Base-by-base conservation (phyloP, 2,329 filamentous ascomycete genomes). In the Aspergillus latus region DNA sequence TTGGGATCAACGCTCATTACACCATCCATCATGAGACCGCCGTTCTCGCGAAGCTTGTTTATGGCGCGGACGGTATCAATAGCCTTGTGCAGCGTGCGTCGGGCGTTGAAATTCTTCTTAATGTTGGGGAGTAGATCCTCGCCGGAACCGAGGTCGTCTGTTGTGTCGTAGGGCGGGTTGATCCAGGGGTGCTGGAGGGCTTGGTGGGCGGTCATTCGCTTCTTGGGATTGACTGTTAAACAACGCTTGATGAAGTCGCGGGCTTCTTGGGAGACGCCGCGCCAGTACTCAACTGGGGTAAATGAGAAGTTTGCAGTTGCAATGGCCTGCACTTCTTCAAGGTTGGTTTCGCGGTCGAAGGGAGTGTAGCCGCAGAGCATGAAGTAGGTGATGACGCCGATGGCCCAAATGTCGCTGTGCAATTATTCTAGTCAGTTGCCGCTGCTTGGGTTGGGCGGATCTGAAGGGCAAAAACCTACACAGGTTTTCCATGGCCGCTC, bases 281-380 rank as follows among this genome's bases (percentile, higher is more conserved):
- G 89, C 94, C 94, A 99, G 81, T 97, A 97, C 72, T 97, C 93
- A 59, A 90, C 78, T 1, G 94, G 94, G 3, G 90, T 93, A 75
- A 97, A 99, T 69, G 86, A 89, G 80, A 97, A 99, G 78, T 97
- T 93, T 58, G 94, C 94, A 60, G 92, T 89, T 55, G 97, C 85
- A 71, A 99, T 99, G 66, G 94, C 94, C 78, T 97, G 93, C 93
- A 99, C 97, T 78, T 99, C 94, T 78, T 99, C 94, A 69, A 97
- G 87, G 76, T 99, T 96, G 66, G 87, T 93, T 74, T 97, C 94
- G 54, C 94, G 89, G 76, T 99, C 94, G 73, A 99, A 99, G 10
- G 94, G 94, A 0, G 94, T 99, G 78, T 97, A 97, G 57, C 94
- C 94, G 75, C 94, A 97, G 49, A 99, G 87, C 30, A 99, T 81